These are phyloP conservation scores for Zanthoxylum bungeanum DNA, from an alignment of 345 rosid species.

Conservation along the genomic window DNA sequence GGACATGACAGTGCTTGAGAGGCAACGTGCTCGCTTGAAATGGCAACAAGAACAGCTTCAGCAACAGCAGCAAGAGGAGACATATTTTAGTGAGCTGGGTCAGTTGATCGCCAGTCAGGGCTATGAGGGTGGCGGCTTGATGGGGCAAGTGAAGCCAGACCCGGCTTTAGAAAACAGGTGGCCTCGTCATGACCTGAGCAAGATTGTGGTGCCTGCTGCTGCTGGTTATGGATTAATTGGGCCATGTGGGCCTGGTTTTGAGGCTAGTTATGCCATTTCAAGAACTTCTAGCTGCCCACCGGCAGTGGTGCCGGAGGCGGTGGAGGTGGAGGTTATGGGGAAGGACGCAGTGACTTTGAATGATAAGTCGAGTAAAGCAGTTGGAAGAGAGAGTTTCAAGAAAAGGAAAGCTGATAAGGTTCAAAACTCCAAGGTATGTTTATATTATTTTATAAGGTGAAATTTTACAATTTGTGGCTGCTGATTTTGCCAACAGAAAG, in stretches of 20 bases:
- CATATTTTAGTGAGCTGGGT: slow-evolving; percentile 34
- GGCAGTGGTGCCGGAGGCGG: slow-evolving; percentile 20
- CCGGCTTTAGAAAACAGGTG: slow-evolving; percentile 41
- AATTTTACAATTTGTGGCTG: neutral
- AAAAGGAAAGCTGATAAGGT: slow-evolving; percentile 55
- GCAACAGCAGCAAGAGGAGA: slow-evolving; percentile 17
- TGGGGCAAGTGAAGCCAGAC: slow-evolving; percentile 38
- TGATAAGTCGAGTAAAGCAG: slow-evolving; percentile 28
- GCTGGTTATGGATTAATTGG: slow-evolving; percentile 17
- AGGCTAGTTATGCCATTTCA: slow-evolving; percentile 28
- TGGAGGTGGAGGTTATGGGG: slow-evolving; percentile 20
- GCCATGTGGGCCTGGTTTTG: slow-evolving; percentile 34
- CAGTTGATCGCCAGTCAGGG: slow-evolving; percentile 8
- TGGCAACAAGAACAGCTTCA: slow-evolving; percentile 39
- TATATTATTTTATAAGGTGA: no score
- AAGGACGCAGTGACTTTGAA: slow-evolving; percentile 20
- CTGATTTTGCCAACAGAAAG: no score
- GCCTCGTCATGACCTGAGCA: slow-evolving; percentile 30
- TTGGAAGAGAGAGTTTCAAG: slow-evolving; percentile 49
- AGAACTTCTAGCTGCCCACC: slow-evolving; percentile 50
- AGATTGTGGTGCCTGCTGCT: slow-evolving; percentile 18
- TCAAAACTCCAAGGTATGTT: slow-evolving; percentile 35
- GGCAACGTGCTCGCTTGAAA: slow-evolving; percentile 47
- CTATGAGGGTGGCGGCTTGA: slow-evolving; percentile 20
- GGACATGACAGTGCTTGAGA: slow-evolving; percentile 61